Percentiles rank a stretch among this genome's conserved stretches.
Conservation (phyloP, 2,329 filamentous ascomycete genomes). For the Tolypocladium album region DNA sequence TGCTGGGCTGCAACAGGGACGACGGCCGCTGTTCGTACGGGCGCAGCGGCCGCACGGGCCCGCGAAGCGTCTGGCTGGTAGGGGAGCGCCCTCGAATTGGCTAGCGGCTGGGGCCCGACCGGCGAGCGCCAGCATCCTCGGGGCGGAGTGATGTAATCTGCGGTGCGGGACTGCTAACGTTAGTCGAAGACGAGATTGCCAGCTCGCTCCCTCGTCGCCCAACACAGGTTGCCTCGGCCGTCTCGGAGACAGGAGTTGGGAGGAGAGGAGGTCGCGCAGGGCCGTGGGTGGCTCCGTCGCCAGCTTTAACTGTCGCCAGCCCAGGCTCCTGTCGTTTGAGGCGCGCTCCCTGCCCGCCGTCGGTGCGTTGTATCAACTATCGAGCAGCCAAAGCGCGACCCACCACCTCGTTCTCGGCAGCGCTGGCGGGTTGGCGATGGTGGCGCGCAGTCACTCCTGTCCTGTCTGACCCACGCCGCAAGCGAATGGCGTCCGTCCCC, state of each 20-base stretch:
- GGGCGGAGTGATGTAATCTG: background rate
- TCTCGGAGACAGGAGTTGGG: background rate
- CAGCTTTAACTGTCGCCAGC: background rate
- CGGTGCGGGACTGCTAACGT: background rate
- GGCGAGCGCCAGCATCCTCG: background rate
- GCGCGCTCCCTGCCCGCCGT: background rate
- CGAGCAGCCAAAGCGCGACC: background rate
- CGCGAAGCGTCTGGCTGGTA: background rate
- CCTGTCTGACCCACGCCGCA: background rate
- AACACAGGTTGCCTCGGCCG: background rate
- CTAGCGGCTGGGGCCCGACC: background rate
- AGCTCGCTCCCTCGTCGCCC: background rate
- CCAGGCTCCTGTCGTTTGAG: background rate
- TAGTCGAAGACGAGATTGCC: background rate
- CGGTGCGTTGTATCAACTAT: background rate
- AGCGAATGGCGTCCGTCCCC: background rate
- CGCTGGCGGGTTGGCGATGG: background rate
- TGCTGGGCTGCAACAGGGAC: background rate
- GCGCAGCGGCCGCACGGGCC: conserved; percentile 1
- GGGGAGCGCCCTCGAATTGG: background rate
- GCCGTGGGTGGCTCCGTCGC: background rate
- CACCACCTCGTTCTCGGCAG: background rate
- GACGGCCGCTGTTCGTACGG: background rate
- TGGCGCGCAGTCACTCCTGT: background rate
- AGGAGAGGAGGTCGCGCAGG: background rate